A percentile compares a stretch with the other conserved stretches of the same genome.
phyloP scores from a whole-genome alignment of 202 grass and related monocot species.

The Setaria italica region DNA sequence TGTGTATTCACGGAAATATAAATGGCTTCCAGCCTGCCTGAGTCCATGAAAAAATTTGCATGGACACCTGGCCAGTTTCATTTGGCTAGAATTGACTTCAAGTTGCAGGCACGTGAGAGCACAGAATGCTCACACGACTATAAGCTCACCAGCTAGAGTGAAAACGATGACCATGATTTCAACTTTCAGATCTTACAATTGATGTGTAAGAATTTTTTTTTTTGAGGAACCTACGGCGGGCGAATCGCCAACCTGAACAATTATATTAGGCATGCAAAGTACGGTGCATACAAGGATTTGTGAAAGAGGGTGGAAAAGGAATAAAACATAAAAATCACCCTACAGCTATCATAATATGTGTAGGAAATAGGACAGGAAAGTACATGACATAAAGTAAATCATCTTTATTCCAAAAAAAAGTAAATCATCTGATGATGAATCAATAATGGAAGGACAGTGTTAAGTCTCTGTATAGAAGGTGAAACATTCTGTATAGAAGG shows the following conservation, averaged over 20 bases:
- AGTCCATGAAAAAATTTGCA: neutral
- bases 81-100: neutral
- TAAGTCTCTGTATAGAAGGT: neutral
- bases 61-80: neutral
- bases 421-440: neutral
- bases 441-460: neutral
- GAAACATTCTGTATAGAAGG: conserved; percentile 3
- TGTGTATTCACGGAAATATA: neutral
- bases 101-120: neutral
- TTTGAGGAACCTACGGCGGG: too few species aligned
- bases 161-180: neutral
- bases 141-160: neutral
- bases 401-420: neutral
- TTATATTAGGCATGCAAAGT: too few species aligned
- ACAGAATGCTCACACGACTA: neutral
- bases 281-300: too few species aligned
- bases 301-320: neutral
- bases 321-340: too few species aligned
- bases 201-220: neutral
- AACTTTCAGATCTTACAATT: conserved; percentile 3
- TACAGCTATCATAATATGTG: too few species aligned
- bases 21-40: neutral
- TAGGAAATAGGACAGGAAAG: neutral
- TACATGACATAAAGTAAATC: conserved; percentile 6
- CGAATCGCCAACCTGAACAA: too few species aligned